phyloP scores from a whole-genome alignment of 2,329 filamentous ascomycete species.

The Ophiostoma ips region DNA sequence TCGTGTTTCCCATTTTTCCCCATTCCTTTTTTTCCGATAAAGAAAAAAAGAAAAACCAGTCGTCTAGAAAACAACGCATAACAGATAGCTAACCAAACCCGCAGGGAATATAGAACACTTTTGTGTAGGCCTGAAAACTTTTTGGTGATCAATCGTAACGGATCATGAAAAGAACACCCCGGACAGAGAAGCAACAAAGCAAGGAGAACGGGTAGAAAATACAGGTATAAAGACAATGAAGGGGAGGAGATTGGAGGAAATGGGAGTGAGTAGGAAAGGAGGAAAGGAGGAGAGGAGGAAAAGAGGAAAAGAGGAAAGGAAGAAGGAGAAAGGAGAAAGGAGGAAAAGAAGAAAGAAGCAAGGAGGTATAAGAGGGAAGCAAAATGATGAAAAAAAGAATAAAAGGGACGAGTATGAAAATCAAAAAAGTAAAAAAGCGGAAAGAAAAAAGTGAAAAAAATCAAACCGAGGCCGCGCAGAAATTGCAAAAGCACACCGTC shows the following conservation, averaged over 20 bases:
- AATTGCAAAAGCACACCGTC: not conserved
- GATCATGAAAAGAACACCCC: not conserved
- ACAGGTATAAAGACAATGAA: not conserved
- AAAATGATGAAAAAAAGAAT: no score
- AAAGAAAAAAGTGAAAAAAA: not conserved
- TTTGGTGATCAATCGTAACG: conserved; percentile 1
- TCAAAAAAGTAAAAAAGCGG: not conserved
- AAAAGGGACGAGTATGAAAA: not conserved
- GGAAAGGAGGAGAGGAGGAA: no score
- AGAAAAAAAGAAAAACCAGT: not conserved
- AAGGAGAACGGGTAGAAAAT: not conserved
- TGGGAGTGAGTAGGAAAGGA: no score
- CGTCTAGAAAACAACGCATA: not conserved
- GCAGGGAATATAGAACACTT: not conserved
- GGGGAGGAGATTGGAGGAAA: not conserved
- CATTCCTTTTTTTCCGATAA: not conserved
- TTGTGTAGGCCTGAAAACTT: conserved; percentile 1
- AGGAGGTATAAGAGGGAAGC: not conserved
- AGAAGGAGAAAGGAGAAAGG: not conserved
- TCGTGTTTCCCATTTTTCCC: not conserved
- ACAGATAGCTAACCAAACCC: not conserved
- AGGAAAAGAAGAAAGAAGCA: not conserved
- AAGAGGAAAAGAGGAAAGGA: not conserved
- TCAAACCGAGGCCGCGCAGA: not conserved
- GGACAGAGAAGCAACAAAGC: not conserved